A percentile compares a stretch with the other conserved stretches of the same genome.
These are phyloP conservation scores for Silene noctiflora DNA, from an alignment of 179 eudicot genomes.

Conservation along the genomic window DNA sequence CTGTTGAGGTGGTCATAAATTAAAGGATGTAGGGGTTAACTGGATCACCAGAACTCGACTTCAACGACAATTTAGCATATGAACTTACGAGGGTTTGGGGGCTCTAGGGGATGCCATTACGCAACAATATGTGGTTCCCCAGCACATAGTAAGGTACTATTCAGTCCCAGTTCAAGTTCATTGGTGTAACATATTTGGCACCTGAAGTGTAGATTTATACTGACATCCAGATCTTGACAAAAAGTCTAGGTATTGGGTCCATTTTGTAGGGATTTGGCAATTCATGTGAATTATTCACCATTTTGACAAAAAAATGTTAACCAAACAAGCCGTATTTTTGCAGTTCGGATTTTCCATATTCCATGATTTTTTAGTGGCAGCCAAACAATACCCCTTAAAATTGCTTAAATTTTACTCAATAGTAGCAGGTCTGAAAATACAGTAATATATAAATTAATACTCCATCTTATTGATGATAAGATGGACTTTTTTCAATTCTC, in stretches of 20 bases:
- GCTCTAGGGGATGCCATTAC: constrained; percentile 68
- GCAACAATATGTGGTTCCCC: no score
- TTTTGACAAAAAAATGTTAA: no score
- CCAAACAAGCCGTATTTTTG: no score
- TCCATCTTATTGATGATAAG: no score
- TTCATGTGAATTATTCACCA: no score
- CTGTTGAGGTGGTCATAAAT: constrained; percentile 7
- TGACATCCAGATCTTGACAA: neutral
- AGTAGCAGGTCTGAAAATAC: neutral
- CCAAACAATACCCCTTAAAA: no score
- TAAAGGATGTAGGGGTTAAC: constrained; percentile 38
- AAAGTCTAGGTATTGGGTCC: no score
- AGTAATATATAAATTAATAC: no score
- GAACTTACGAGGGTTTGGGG: constrained; percentile 57
- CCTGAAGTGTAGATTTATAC: constrained; percentile 1
- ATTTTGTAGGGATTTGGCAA: no score
- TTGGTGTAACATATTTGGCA: neutral
- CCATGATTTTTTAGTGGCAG: neutral
- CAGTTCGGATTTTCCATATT: neutral
- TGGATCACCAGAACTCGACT: constrained; percentile 33
- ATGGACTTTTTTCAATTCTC: no score
- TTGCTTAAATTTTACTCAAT: neutral
- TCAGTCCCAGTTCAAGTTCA: neutral
- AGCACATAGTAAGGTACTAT: constrained; percentile 70
- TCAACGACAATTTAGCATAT: constrained; percentile 48